A percentile compares a stretch with the other conserved stretches of the same genome.
phyloP scores from a whole-genome alignment of 805 yeast species.

The Brettanomyces bruxellensis region DNA sequence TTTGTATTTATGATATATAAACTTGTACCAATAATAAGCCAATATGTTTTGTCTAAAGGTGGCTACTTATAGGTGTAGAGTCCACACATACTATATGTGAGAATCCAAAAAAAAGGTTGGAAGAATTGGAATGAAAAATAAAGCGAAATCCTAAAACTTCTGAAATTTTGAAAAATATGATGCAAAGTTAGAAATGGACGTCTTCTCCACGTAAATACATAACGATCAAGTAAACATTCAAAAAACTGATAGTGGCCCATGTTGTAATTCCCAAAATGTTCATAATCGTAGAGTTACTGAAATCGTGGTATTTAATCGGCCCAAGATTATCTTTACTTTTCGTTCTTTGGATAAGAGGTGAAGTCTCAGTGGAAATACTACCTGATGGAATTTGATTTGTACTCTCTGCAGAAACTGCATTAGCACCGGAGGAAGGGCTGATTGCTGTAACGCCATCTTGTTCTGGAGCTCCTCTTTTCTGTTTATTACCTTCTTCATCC shows the following conservation, averaged over 20 bases:
- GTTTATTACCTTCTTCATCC: background rate
- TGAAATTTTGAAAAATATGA: background rate
- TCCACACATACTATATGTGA: too few relatives aligned
- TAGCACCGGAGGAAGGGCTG: background rate
- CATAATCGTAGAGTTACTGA: constrained; percentile 56
- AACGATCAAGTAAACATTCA: constrained; percentile 49
- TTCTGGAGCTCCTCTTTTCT: background rate
- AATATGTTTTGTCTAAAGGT: too few relatives aligned
- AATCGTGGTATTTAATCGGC: constrained; percentile 30
- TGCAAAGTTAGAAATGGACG: constrained; percentile 19
- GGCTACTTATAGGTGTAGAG: too few relatives aligned
- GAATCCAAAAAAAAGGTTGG: too few relatives aligned
- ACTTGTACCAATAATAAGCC: too few relatives aligned
- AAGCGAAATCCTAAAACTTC: background rate
- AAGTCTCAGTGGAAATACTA: background rate
- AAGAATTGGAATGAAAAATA: background rate
- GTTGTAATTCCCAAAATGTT: constrained; percentile 42
- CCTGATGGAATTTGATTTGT: background rate
- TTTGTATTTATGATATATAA: too few relatives aligned
- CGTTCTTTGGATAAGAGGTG: constrained; percentile 7
- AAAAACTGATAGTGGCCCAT: constrained; percentile 64
- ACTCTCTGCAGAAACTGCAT: constrained; percentile 2
- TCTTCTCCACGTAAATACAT: constrained; percentile 27
- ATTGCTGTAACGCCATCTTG: background rate
- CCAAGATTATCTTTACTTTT: constrained; percentile 9